These are phyloP conservation scores for Fusarium verticillioides DNA, from an alignment of 2,329 filamentous ascomycete genomes.

Conservation along the genomic window DNA sequence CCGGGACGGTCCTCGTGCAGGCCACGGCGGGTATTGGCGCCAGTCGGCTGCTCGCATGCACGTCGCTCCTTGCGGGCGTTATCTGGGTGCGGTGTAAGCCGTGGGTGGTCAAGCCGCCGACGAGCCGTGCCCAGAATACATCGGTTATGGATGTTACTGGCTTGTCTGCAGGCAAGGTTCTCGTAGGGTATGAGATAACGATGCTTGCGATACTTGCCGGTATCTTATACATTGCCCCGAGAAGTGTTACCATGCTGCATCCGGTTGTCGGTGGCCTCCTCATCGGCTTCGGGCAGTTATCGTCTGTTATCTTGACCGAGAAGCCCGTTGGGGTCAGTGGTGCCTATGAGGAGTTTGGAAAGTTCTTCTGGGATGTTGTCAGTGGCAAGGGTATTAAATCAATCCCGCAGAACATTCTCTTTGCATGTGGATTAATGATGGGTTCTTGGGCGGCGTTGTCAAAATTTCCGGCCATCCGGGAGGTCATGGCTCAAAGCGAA, in stretches of 20 bases:
- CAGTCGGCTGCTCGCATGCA: slow-evolving; percentile 8
- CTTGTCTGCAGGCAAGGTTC: slow-evolving; percentile 2
- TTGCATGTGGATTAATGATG: background rate
- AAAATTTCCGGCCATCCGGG: background rate
- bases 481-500: background rate
- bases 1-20: slow-evolving; percentile 21
- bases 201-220: slow-evolving; percentile 1
- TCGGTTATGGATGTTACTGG: slow-evolving; percentile 7
- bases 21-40: slow-evolving; percentile 4
- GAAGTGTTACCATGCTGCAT: slow-evolving; percentile 6
- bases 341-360: slow-evolving; percentile 13
- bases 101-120: background rate
- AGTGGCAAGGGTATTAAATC: background rate
- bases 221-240: background rate
- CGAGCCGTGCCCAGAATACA: slow-evolving; percentile 3
- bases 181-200: slow-evolving; percentile 1
- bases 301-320: slow-evolving; percentile 3
- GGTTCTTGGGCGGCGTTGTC: slow-evolving; percentile 8
- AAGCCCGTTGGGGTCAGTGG: slow-evolving; percentile 10
- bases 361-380: background rate
- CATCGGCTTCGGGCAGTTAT: background rate
- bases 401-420: background rate
- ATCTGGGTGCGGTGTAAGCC: slow-evolving; percentile 5
- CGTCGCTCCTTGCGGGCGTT: slow-evolving; percentile 5
- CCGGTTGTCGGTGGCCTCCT: slow-evolving; percentile 19